These are phyloP conservation scores for Trametes elegans DNA, from an alignment of 768 basidiomycete genomes.

Conservation along the genomic window DNA sequence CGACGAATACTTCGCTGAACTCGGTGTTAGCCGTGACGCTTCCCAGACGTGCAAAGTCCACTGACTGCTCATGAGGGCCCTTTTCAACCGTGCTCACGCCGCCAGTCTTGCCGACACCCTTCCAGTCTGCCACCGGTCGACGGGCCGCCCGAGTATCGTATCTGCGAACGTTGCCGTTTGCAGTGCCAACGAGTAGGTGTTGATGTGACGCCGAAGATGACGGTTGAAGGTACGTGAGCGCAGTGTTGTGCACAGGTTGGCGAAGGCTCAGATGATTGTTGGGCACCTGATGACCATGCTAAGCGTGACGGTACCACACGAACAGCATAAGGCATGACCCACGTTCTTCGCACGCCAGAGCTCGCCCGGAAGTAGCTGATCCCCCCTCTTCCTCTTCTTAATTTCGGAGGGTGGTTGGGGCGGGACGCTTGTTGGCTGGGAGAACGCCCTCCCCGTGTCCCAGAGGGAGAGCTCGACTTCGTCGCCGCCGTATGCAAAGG, in stretches of 20 bases:
- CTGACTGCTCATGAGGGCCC: slow-evolving; percentile 66
- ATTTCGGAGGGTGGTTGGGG: slow-evolving; percentile 21
- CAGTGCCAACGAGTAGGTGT: slow-evolving; percentile 69
- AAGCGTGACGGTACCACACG: neutral
- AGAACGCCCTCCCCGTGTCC: slow-evolving; percentile 62
- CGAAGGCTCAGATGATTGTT: slow-evolving; percentile 75
- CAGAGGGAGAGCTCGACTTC: slow-evolving; percentile 85
- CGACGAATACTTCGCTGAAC: slow-evolving; percentile 63
- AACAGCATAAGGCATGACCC: slow-evolving; percentile 10
- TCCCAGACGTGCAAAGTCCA: neutral
- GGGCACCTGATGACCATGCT: slow-evolving; percentile 44
- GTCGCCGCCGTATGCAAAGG: slow-evolving; percentile 81
- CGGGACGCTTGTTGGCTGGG: slow-evolving; percentile 21
- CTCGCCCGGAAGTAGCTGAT: slow-evolving; percentile 66
- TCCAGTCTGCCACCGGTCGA: slow-evolving; percentile 69
- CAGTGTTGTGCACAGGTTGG: slow-evolving; percentile 74
- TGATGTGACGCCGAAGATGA: slow-evolving; percentile 35
- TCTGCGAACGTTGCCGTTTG: slow-evolving; percentile 66
- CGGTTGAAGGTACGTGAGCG: slow-evolving; percentile 56
- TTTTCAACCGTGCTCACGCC: slow-evolving; percentile 59
- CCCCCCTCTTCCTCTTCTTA: slow-evolving; percentile 60
- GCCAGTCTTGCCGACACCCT: slow-evolving; percentile 53
- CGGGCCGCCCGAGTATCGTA: slow-evolving; percentile 76
- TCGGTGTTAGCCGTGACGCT: neutral
- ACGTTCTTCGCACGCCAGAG: slow-evolving; percentile 87